Conservation (phyloP, 345 rosid genomes). For the Acer campestre region DNA sequence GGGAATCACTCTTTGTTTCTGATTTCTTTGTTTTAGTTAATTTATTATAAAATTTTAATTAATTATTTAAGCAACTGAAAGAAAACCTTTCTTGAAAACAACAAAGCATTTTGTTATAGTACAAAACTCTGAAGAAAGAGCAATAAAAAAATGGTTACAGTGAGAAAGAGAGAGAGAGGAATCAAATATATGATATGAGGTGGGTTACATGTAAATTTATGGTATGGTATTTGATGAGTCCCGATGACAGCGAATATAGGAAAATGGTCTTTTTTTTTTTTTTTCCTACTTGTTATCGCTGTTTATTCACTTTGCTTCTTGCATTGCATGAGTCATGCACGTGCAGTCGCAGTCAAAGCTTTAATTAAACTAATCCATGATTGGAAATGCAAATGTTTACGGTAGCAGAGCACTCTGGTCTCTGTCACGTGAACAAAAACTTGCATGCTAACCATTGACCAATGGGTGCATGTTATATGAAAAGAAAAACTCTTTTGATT, state of each 20-base stretch:
- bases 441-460: too few species aligned
- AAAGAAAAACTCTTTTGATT: too few species aligned
- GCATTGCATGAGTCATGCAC: slow-evolving; percentile 32
- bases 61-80: neutral
- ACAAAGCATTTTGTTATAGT: slow-evolving; percentile 11
- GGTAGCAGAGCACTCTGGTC: neutral
- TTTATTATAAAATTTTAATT: neutral
- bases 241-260: slow-evolving; percentile 61
- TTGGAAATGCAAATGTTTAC: neutral
- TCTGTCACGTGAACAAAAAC: neutral
- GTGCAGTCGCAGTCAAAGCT: slow-evolving; percentile 29
- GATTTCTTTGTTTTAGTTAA: neutral
- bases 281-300: neutral
- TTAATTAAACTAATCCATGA: neutral
- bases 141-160: neutral
- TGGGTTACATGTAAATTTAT: neutral
- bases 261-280: slow-evolving; percentile 35
- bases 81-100: slow-evolving; percentile 23
- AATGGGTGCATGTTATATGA: too few species aligned
- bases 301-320: neutral
- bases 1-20: neutral
- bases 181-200: slow-evolving; percentile 17
- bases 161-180: slow-evolving; percentile 7
- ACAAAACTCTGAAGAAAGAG: slow-evolving; percentile 10
- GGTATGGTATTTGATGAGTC: slow-evolving; percentile 34